These are phyloP conservation scores for Telfairia occidentalis DNA, from an alignment of 331 rosid species.

Conservation along the genomic window DNA sequence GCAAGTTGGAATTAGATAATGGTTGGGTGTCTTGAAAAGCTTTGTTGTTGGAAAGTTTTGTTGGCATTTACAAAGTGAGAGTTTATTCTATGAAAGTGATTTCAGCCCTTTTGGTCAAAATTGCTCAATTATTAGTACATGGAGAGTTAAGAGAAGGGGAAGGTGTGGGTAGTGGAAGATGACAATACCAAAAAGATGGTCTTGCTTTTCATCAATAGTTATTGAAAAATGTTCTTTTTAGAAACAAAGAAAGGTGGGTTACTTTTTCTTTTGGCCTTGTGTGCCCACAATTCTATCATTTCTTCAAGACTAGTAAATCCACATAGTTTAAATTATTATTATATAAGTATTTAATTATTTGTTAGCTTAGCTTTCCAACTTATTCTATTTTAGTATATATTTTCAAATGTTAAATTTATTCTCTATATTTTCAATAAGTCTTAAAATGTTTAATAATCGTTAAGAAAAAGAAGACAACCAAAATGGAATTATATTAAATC, in stretches of 20 bases:
- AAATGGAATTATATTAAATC: too few relatives aligned
- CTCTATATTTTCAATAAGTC: too few relatives aligned
- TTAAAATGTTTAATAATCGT: too few relatives aligned
- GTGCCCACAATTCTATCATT: not conserved
- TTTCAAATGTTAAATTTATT: too few relatives aligned
- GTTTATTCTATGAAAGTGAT: conserved; percentile 29
- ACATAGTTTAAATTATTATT: not conserved
- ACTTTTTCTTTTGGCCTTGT: conserved; percentile 5
- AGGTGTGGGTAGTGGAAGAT: conserved; percentile 11
- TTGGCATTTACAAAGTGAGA: conserved; percentile 10
- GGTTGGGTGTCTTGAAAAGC: conserved; percentile 37
- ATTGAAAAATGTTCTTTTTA: not conserved
- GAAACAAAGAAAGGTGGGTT: conserved; percentile 1
- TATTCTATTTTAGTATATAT: too few relatives aligned
- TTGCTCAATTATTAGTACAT: conserved; percentile 19
- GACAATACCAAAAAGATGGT: conserved; percentile 13
- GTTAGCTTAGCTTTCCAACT: too few relatives aligned
- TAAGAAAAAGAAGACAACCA: too few relatives aligned
- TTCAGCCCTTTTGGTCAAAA: conserved; percentile 16
- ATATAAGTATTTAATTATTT: too few relatives aligned
- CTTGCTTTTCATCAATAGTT: conserved; percentile 1
- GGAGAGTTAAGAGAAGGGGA: conserved; percentile 16
- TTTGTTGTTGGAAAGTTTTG: conserved; percentile 26
- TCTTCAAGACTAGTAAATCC: not conserved
- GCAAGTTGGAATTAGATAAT: conserved; percentile 45